Evolutionary conservation across 352 stramenopile genomes (phyloP).

Genomic region (Phytophthora boehmeriae): DNA sequence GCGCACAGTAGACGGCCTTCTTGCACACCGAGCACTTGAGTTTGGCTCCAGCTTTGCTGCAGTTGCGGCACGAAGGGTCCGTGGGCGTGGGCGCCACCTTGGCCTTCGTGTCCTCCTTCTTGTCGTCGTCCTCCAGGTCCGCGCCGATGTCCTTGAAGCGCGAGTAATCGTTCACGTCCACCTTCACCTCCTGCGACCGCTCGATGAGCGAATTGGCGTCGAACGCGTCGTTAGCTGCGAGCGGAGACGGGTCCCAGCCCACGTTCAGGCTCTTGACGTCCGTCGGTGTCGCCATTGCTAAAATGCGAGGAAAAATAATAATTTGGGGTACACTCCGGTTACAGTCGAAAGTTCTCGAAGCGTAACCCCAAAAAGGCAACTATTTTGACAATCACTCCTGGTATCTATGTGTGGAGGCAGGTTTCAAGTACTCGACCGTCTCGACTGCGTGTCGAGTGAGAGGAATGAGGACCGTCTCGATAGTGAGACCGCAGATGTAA

Average conservation of each 20-base stretch:
- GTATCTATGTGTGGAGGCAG: neutral
- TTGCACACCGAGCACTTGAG: constrained; percentile 91
- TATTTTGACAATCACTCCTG: neutral
- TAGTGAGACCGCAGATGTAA: constrained; percentile 44
- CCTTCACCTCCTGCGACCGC: constrained; percentile 61
- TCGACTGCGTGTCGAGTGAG: constrained; percentile 49
- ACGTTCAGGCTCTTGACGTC: constrained; percentile 43
- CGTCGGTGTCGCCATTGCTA: constrained; percentile 26
- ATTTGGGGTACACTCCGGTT: neutral
- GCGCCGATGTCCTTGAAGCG: constrained; percentile 81
- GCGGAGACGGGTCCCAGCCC: constrained; percentile 51
- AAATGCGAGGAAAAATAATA: neutral
- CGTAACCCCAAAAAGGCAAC: neutral
- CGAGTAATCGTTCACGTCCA: constrained; percentile 89
- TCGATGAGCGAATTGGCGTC: constrained; percentile 65
- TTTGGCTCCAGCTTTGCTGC: constrained; percentile 72
- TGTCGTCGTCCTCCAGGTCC: constrained; percentile 47
- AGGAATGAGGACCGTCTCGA: constrained; percentile 66
- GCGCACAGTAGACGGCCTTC: constrained; percentile 83
- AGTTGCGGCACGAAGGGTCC: constrained; percentile 68
- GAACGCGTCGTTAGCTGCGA: constrained; percentile 22
- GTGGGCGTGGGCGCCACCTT: constrained; percentile 8
- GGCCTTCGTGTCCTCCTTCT: constrained; percentile 16
- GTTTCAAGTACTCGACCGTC: constrained; percentile 7
- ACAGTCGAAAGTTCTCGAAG: constrained; percentile 1